phyloP scores from a whole-genome alignment of 108 stramenopile species.

The Cyclotella cryptica region DNA sequence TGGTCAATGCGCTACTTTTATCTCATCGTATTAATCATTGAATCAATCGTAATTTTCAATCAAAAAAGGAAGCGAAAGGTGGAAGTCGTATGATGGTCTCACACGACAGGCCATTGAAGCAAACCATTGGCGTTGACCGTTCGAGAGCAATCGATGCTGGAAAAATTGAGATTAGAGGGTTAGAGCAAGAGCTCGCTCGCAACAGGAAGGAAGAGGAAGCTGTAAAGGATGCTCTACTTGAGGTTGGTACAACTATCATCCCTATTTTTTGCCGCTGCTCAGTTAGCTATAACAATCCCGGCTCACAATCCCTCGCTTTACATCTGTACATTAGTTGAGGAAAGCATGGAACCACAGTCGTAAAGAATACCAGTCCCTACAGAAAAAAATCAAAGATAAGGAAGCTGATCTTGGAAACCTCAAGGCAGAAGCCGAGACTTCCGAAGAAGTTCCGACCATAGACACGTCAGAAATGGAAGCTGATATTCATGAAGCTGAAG shows the following conservation, averaged over 20 bases:
- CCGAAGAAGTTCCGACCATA: slow-evolving; percentile 68
- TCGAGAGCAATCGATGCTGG: slow-evolving; percentile 67
- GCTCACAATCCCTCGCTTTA: no score
- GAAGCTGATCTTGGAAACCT: slow-evolving; percentile 37
- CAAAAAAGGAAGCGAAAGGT: slow-evolving; percentile 33
- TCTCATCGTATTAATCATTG: no score
- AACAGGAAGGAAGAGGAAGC: slow-evolving; percentile 57
- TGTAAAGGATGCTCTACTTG: slow-evolving; percentile 33
- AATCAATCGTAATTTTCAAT: no score
- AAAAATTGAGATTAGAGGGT: slow-evolving; percentile 52
- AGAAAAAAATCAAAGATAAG: slow-evolving; percentile 51
- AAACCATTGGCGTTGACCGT: slow-evolving; percentile 80
- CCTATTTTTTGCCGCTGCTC: no score
- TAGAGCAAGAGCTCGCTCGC: slow-evolving; percentile 70
- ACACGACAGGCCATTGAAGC: slow-evolving; percentile 57
- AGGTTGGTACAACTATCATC: not conserved
- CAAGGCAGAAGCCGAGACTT: slow-evolving; percentile 56
- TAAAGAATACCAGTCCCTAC: slow-evolving; percentile 44
- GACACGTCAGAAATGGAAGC: slow-evolving; percentile 79
- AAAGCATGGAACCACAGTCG: slow-evolving; percentile 46
- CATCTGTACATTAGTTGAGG: not conserved
- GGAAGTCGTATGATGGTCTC: slow-evolving; percentile 55
- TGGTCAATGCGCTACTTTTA: no score
- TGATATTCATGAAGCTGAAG: slow-evolving; percentile 66
- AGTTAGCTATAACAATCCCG: no score